These are phyloP conservation scores for Citrullus amarus DNA, from an alignment of 306 rosid genomes.

Conservation along the genomic window DNA sequence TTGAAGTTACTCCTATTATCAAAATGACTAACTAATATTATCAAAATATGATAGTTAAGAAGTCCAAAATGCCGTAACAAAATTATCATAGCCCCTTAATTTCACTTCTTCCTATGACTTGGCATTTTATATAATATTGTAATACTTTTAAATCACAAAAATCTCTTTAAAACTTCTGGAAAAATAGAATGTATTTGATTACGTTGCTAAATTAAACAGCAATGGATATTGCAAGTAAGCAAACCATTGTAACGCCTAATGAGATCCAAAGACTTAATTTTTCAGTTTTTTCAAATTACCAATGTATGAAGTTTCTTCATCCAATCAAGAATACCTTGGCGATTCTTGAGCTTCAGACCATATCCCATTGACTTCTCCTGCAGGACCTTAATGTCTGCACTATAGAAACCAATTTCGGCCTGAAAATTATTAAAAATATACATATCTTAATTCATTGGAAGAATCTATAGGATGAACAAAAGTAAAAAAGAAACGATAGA, in stretches of 20 bases:
- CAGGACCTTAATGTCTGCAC: conserved; percentile 91
- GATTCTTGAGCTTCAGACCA: conserved; percentile 94
- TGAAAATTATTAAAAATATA: conserved; percentile 14
- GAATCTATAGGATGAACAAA: neutral
- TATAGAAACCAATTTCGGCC: conserved; percentile 93
- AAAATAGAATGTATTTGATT: neutral
- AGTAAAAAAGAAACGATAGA: neutral
- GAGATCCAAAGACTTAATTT: neutral
- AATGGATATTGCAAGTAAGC: neutral
- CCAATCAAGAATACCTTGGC: conserved; percentile 56
- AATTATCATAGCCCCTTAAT: neutral
- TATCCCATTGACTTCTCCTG: conserved; percentile 99
- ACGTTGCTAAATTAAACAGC: neutral
- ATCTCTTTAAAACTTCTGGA: neutral
- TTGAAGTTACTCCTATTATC: neutral
- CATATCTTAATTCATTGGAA: neutral
- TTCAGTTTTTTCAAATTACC: neutral
- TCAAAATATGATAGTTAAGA: neutral
- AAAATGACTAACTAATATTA: neutral
- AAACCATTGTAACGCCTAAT: neutral
- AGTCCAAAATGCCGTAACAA: neutral
- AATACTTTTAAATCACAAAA: neutral
- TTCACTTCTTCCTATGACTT: neutral
- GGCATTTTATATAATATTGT: neutral
- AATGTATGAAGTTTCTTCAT: neutral